Evolutionary conservation across 176 grass and related monocot genomes (phyloP).

Genomic region (Avena atlantica): DNA sequence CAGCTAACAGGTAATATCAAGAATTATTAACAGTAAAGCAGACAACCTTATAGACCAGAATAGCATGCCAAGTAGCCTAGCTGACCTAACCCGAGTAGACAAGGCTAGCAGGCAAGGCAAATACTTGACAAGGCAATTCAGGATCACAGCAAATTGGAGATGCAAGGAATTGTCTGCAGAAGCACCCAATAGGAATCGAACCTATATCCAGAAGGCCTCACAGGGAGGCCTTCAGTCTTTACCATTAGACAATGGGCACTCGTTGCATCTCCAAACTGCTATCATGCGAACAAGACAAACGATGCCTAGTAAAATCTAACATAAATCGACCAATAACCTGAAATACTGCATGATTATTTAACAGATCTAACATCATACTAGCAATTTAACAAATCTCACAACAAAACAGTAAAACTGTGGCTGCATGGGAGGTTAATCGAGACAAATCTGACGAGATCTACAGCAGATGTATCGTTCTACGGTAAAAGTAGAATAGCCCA

Average conservation of each 20-base stretch:
- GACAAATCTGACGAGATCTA: neutral
- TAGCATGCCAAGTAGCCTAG: constrained; percentile 4
- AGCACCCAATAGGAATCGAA: constrained; percentile 75
- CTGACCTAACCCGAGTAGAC: constrained; percentile 15
- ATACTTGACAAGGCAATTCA: neutral
- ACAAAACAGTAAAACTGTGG: too few species aligned
- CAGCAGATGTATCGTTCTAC: neutral
- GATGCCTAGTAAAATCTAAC: too few species aligned
- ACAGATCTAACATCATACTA: neutral
- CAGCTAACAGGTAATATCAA: neutral
- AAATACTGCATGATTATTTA: neutral
- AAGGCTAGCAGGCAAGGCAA: constrained; percentile 10
- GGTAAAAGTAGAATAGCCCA: neutral
- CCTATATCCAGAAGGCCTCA: constrained; percentile 50
- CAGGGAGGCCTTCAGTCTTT: constrained; percentile 43
- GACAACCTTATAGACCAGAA: neutral
- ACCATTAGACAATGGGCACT: constrained; percentile 58
- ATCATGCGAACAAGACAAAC: neutral
- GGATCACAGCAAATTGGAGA: constrained; percentile 14
- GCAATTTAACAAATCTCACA: too few species aligned
- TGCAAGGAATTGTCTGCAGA: neutral
- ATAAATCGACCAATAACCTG: too few species aligned
- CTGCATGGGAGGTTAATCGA: neutral
- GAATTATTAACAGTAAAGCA: neutral
- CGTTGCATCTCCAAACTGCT: constrained; percentile 34